Evolutionary conservation across 2,329 filamentous ascomycete genomes (phyloP).

Genomic region (Colletotrichum destructivum): DNA sequence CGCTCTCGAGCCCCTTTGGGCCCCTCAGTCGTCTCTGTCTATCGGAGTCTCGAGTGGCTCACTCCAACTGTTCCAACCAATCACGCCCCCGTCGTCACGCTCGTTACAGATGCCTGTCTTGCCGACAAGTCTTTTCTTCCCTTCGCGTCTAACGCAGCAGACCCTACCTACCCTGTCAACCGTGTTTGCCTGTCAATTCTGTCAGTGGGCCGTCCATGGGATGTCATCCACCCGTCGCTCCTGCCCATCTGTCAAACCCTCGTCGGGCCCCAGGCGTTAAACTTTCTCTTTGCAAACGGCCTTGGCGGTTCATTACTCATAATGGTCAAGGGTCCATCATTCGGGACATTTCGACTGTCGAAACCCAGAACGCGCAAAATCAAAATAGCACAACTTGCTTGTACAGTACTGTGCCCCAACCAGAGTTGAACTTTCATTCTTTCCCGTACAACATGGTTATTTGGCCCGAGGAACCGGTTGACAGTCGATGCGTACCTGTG

Average conservation of each 20-base stretch:
- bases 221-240: conserved; percentile 32
- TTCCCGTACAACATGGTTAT: not conserved
- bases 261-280: not conserved
- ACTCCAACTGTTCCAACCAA: not conserved
- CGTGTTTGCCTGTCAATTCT: conserved; percentile 23
- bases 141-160: conserved; percentile 22
- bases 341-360: not conserved
- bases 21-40: no score
- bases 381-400: not conserved
- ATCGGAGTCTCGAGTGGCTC: not conserved
- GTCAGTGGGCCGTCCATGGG: conserved; percentile 20
- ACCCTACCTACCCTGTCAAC: conserved; percentile 14
- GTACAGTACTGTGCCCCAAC: not conserved
- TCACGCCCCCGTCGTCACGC: not conserved
- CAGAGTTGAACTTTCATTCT: not conserved
- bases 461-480: not conserved
- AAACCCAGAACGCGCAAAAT: not conserved
- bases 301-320: not conserved
- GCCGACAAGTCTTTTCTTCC: not conserved
- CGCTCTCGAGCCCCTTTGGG: conserved; percentile 3
- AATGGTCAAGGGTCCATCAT: conserved; percentile 1
- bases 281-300: conserved; percentile 20
- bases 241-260: conserved; percentile 30
- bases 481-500: not conserved
- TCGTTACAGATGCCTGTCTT: conserved; percentile 14